Base-by-base conservation (phyloP, 371 early-diverging fungal genomes). In the Syncephalastrum contaminatum region DNA sequence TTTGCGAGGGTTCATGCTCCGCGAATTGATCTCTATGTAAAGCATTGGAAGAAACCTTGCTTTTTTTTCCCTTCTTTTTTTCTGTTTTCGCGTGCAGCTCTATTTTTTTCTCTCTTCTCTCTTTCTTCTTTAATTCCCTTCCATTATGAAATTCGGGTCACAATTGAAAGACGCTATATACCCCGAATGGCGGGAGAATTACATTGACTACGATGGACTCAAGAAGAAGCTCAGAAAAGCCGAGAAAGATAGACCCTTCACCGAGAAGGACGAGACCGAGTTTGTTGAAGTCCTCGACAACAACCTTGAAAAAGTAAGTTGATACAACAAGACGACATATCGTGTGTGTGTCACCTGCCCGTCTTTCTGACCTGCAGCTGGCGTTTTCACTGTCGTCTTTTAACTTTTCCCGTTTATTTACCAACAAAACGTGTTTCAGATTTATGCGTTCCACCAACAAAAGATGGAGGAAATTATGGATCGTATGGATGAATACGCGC, bases 81-180 rank as follows among this genome's bases (percentile, higher is more conserved):
- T 49, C 43, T 50, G 20, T 41, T 12, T 51, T 51, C 30, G n/a
- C 30, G 25, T 15, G 8, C 10, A 10, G 5, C 43, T 47, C 36
- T 60, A 24, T 47, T 15, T 30, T 43, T 67, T 57, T 47, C 25
- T 20, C 41, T 20, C 46, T 14, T 40, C 48, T 43, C 25, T 48
- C 36, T 50, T 51, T 58, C 21, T 58, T 50, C 42, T 14, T 27
- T 44, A 22, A 3, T 45, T 47, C 19, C n/a, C n/a, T 21, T 24
- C 21, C 22, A 14, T 50, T 54, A 98, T 98, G 99, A 95, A 95
- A 82, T 98, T 97, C 80, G 95, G 93, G 53, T 84, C 88, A 57
- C 92, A 93, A 70, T 81, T 97, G 24, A 80, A 84, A 58, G 88
- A 88, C 40, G 81, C 87, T 41, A 82, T 92, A 52, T 87, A 89